Percentiles rank a stretch among this genome's conserved stretches.
Conservation (phyloP, 345 rosid genomes). For the Passiflora organensis region DNA sequence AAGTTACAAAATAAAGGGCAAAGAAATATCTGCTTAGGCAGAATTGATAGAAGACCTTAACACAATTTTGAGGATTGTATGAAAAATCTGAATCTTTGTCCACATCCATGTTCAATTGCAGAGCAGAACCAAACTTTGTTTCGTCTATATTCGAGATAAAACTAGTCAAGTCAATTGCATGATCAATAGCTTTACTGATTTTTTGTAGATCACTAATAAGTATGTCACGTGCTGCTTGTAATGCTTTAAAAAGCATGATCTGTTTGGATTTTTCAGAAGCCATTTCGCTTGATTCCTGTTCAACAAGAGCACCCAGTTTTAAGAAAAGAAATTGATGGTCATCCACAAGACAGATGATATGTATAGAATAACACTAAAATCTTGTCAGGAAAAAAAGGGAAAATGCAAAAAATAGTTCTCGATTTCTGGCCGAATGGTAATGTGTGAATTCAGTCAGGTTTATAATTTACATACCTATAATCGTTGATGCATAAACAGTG, state of each 20-base stretch:
- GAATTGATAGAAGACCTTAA: constrained; percentile 47
- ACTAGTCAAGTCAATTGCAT: constrained; percentile 42
- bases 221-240: constrained; percentile 53
- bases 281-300: constrained; percentile 45
- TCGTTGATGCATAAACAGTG: too few species aligned
- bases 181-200: constrained; percentile 55
- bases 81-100: constrained; percentile 37
- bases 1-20: neutral
- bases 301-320: constrained; percentile 2
- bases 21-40: neutral
- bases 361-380: too few species aligned
- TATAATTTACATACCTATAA: too few species aligned
- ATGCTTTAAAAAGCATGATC: constrained; percentile 50
- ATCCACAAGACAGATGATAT: neutral
- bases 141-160: constrained; percentile 41
- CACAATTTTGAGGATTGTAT: constrained; percentile 56
- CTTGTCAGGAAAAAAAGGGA: neutral
- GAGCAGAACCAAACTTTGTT: constrained; percentile 32
- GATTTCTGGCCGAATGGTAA: too few species aligned
- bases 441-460: too few species aligned
- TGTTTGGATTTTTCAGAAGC: constrained; percentile 38
- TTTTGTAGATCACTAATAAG: constrained; percentile 52
- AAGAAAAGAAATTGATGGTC: neutral
- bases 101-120: constrained; percentile 29
- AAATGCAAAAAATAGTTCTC: too few species aligned